A percentile compares a stretch with the other conserved stretches of the same genome.
phyloP scores from a whole-genome alignment of 257 asterid species.

The Linaria vulgaris region DNA sequence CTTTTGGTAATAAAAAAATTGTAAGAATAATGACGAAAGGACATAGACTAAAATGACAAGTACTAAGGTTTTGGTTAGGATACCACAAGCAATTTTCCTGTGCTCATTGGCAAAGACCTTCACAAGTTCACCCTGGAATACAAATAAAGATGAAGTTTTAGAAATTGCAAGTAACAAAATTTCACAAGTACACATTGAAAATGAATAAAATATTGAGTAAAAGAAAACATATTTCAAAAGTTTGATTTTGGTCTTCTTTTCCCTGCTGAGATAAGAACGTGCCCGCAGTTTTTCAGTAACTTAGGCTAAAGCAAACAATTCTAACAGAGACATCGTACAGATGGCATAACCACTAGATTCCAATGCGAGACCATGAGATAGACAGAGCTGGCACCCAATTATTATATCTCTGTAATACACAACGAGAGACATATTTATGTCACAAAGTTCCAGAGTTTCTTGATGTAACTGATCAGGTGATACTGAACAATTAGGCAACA shows the following conservation, averaged over 20 bases:
- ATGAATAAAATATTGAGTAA: conserved; percentile 18
- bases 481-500: conserved; percentile 9
- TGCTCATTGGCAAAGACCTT: conserved; percentile 92
- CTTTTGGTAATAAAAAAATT: neutral
- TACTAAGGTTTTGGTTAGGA: conserved; percentile 23
- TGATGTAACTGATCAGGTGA: neutral
- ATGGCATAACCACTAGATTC: conserved; percentile 20
- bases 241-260: neutral
- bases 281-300: conserved; percentile 13
- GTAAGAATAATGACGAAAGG: conserved; percentile 13
- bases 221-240: neutral
- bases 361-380: neutral
- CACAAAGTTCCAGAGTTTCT: neutral
- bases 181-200: neutral
- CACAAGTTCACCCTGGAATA: conserved; percentile 89
- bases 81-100: conserved; percentile 85
- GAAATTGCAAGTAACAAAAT: conserved; percentile 25
- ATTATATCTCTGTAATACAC: conserved; percentile 6
- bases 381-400: neutral
- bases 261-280: neutral
- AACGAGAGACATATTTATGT: conserved; percentile 6
- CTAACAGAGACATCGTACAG: conserved; percentile 12
- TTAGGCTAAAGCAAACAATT: conserved; percentile 9
- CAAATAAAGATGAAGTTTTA: conserved; percentile 33
- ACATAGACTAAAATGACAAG: conserved; percentile 20